A percentile compares a stretch with the other conserved stretches of the same genome.
phyloP scores from a whole-genome alignment of 2,329 filamentous ascomycete species.

The Apiospora hydei region DNA sequence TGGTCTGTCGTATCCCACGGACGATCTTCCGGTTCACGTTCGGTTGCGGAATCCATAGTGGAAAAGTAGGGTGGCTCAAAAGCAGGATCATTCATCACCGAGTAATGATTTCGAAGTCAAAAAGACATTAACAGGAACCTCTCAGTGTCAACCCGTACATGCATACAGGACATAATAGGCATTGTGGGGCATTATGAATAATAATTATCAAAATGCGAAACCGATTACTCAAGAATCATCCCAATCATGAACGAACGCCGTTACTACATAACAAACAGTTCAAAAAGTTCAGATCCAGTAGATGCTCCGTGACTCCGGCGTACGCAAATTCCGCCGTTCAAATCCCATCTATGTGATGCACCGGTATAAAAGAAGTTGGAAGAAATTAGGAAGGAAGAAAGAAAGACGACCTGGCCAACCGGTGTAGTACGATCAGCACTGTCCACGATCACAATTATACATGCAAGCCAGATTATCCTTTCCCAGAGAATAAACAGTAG shows the following conservation, averaged over 20 bases:
- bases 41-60: conserved; percentile 8
- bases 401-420: neutral
- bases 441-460: neutral
- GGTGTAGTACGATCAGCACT: neutral
- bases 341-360: neutral
- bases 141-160: neutral
- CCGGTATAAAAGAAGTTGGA: neutral
- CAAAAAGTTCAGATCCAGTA: neutral
- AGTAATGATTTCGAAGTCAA: neutral
- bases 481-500: neutral
- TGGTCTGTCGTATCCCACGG: conserved; percentile 24
- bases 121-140: neutral
- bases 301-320: neutral
- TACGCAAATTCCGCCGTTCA: neutral
- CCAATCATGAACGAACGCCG: neutral
- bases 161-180: neutral
- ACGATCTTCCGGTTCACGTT: conserved; percentile 25
- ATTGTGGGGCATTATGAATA: neutral
- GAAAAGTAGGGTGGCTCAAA: neutral
- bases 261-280: neutral
- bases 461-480: neutral
- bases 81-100: neutral
- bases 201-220: neutral
- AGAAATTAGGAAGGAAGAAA: neutral
- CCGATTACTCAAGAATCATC: neutral